phyloP scores from a whole-genome alignment of 2,329 filamentous ascomycete species.

The Fusarium euwallaceae region DNA sequence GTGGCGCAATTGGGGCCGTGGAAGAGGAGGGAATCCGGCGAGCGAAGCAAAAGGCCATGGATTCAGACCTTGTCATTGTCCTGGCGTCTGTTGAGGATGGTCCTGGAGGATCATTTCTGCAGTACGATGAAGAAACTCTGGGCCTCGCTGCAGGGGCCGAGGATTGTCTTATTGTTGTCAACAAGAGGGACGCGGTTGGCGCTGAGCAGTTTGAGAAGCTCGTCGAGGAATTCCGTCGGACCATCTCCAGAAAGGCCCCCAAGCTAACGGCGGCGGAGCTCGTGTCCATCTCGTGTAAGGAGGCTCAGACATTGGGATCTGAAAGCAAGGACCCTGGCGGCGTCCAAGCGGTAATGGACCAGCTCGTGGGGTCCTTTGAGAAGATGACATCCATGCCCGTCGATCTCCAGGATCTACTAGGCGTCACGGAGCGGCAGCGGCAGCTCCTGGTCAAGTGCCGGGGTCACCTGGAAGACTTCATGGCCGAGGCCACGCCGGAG shows the following conservation, averaged over 20 bases:
- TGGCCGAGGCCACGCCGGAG: constrained; percentile 65
- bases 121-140: constrained; percentile 68
- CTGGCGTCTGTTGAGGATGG: constrained; percentile 78
- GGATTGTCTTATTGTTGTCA: constrained; percentile 68
- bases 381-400: constrained; percentile 78
- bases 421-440: constrained; percentile 90
- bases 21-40: constrained; percentile 92
- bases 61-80: constrained; percentile 88
- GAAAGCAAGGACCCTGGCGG: constrained; percentile 67
- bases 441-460: constrained; percentile 83
- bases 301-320: constrained; percentile 57
- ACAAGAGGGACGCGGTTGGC: constrained; percentile 70
- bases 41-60: constrained; percentile 82
- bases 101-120: constrained; percentile 58
- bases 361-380: constrained; percentile 76
- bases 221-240: constrained; percentile 54
- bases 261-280: constrained; percentile 51
- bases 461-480: constrained; percentile 78
- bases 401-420: constrained; percentile 85
- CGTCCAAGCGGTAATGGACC: constrained; percentile 76
- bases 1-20: constrained; percentile 72
- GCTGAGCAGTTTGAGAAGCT: constrained; percentile 53
- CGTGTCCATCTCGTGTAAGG: constrained; percentile 78
- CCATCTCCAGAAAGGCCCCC: constrained; percentile 32
- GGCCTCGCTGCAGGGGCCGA: constrained; percentile 63